Base-by-base conservation (phyloP, 331 rosid genomes). In the Quercus lobata region DNA sequence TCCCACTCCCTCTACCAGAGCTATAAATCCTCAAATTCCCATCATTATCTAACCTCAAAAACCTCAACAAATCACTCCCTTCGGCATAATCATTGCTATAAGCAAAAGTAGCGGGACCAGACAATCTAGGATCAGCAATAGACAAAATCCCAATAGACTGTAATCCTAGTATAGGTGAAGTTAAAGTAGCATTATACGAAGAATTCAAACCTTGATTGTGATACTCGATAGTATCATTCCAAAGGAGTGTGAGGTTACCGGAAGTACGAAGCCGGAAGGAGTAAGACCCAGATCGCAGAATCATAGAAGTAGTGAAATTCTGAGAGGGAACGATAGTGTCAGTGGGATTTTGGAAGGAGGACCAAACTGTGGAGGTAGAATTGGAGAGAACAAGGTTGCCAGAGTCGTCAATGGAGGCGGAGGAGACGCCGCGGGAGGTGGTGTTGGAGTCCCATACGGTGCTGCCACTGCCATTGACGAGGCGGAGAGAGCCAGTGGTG, bases 21-120 rank as follows among this genome's bases (percentile, higher is more conserved):
- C 93, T 88, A 81, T 83, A 89, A 79, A 94, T 92, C 80, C 90
- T 90, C 71, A 94, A 81, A 85, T 90, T 91, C 73, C 98, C 98
- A 90, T 94, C 98, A 57, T 54, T 79, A 62, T 80, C 91, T 22
- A 94, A 71, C 79, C 84, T 92, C 90, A 94, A 76, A n/a, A 85
- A 85, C 87, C 97, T 88, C 69, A 92, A 68, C 54, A 80, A 58
- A 68, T 85, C 88, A 68, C 65, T 55, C 0, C 78, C 86, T 73
- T 88, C 90, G 32, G 86, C 97, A 78, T 90, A 92, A 53, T 94
- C 98, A 56, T 84, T 91, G 57, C 97, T 94, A 54, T 88, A 91
- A 78, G 95, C 97, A 18, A 90, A 63, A 85, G 73, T 49, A 69
- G 30, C 83, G 17, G 84, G 49, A 54, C 68, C 2, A 17, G 77